Base-by-base conservation (phyloP, 139 green algal species). In the Chlorella sp. region DNA sequence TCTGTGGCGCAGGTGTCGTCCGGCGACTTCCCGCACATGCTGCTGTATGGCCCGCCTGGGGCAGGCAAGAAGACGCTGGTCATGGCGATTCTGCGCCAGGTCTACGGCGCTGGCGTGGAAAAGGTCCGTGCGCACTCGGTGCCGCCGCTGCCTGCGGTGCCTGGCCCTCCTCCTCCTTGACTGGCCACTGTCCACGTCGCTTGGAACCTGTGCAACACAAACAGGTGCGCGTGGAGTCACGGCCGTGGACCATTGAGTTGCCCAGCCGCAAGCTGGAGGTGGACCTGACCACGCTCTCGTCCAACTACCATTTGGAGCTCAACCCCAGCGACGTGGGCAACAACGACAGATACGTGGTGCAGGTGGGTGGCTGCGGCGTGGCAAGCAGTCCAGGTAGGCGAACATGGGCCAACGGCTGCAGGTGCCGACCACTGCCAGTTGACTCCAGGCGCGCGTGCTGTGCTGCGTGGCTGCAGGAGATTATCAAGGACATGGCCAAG, bases 401-500 rank as follows among this genome's bases (percentile, higher is more conserved):
- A n/a, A n/a, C n/a, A n/a, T n/a, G n/a, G n/a, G n/a, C n/a, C n/a
- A n/a, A n/a, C n/a, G n/a, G n/a, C n/a, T n/a, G n/a, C n/a, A n/a
- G n/a, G n/a, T n/a, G n/a, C n/a, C n/a, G n/a, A n/a, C n/a, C n/a
- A n/a, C n/a, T n/a, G n/a, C n/a, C n/a, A n/a, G n/a, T n/a, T n/a
- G n/a, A n/a, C n/a, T 59, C 14, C 49, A 59, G 20, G 49, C 20
- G 20, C 49, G 49, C 10, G 49, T 10, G 17, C 49, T 26, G 14
- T 59, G 49, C n/a, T 93, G 94, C 61, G 88, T 96, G 1, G 86
- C 94, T 31, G 49, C 69, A 75, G 61, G 70, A 68, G 49, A 88
- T 98, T 77, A 97, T 99, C 83, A 98, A 98, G 75, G 95, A 99
- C 26, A 97, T 99, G 89, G 94, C 94, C 0, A 90, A 87, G 55